Evolutionary conservation across 805 yeast genomes (phyloP).

Genomic region (Saturnispora saitoi): DNA sequence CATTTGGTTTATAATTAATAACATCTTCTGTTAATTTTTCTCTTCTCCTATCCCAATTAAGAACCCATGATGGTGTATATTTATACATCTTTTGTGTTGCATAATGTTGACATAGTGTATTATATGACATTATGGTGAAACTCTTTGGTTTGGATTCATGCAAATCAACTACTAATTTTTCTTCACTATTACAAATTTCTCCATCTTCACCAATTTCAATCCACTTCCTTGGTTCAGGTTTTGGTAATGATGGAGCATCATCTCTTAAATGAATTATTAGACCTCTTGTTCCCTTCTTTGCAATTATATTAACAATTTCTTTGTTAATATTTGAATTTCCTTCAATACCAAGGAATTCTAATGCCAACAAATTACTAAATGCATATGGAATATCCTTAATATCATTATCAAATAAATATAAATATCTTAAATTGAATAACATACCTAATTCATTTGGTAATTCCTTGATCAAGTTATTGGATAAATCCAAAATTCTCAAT

Average conservation of each 20-base stretch:
- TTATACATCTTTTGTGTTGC: slow-evolving; percentile 89
- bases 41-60: slow-evolving; percentile 86
- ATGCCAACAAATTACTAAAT: slow-evolving; percentile 76
- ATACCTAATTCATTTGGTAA: slow-evolving; percentile 84
- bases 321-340: slow-evolving; percentile 74
- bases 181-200: slow-evolving; percentile 33
- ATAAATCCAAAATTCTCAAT: slow-evolving; percentile 75
- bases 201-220: slow-evolving; percentile 70
- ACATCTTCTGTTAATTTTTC: slow-evolving; percentile 70
- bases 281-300: slow-evolving; percentile 79
- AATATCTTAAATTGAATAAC: slow-evolving; percentile 67
- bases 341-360: slow-evolving; percentile 84
- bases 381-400: slow-evolving; percentile 69
- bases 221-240: slow-evolving; percentile 78
- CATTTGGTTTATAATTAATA: slow-evolving; percentile 54
- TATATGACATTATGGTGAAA: slow-evolving; percentile 79
- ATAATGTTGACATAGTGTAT: slow-evolving; percentile 90
- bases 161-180: slow-evolving; percentile 20
- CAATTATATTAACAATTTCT: slow-evolving; percentile 53
- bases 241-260: slow-evolving; percentile 55
- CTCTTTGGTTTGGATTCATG: slow-evolving; percentile 29
- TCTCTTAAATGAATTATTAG: slow-evolving; percentile 77
- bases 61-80: slow-evolving; percentile 96
- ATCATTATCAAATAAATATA: slow-evolving; percentile 83
- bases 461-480: slow-evolving; percentile 60